phyloP scores from a whole-genome alignment of 192 early-diverging fungal species.

The Coemansia sp. region DNA sequence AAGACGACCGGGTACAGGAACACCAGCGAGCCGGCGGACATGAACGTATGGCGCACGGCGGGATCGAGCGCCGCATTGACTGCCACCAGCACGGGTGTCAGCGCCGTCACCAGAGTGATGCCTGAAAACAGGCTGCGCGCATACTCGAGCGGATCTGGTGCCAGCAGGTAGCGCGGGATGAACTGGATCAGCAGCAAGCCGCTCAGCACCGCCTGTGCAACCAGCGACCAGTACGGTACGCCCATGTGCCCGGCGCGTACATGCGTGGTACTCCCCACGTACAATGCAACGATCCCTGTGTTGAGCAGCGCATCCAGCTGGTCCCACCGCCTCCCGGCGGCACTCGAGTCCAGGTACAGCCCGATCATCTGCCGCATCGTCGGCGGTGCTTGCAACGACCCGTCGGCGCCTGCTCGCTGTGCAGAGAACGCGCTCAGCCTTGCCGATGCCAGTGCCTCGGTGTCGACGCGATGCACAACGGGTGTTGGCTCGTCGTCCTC shows the following conservation, averaged over 20 bases:
- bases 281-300: slow-evolving; percentile 46
- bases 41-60: slow-evolving; percentile 53
- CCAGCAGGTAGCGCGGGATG: slow-evolving; percentile 61
- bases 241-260: slow-evolving; percentile 28
- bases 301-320: slow-evolving; percentile 58
- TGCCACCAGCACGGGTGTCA: slow-evolving; percentile 56
- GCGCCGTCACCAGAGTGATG: slow-evolving; percentile 58
- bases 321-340: slow-evolving; percentile 60
- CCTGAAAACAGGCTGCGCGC: slow-evolving; percentile 56
- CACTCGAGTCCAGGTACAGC: slow-evolving; percentile 54
- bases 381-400: slow-evolving; percentile 39
- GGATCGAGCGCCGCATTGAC: slow-evolving; percentile 44
- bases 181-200: slow-evolving; percentile 58
- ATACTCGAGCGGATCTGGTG: slow-evolving; percentile 56
- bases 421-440: slow-evolving; percentile 37
- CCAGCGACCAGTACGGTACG: slow-evolving; percentile 54
- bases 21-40: slow-evolving; percentile 59
- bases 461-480: slow-evolving; percentile 21
- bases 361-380: slow-evolving; percentile 53
- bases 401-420: slow-evolving; percentile 30
- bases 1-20: slow-evolving; percentile 67
- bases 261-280: slow-evolving; percentile 59
- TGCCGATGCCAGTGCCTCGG: slow-evolving; percentile 25
- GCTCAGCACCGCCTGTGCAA: slow-evolving; percentile 52
- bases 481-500: slow-evolving; percentile 15